Percentiles rank a stretch among this genome's conserved stretches.
Conservation (phyloP, 2,329 filamentous ascomycete species). For the Teratosphaeria destructans region DNA sequence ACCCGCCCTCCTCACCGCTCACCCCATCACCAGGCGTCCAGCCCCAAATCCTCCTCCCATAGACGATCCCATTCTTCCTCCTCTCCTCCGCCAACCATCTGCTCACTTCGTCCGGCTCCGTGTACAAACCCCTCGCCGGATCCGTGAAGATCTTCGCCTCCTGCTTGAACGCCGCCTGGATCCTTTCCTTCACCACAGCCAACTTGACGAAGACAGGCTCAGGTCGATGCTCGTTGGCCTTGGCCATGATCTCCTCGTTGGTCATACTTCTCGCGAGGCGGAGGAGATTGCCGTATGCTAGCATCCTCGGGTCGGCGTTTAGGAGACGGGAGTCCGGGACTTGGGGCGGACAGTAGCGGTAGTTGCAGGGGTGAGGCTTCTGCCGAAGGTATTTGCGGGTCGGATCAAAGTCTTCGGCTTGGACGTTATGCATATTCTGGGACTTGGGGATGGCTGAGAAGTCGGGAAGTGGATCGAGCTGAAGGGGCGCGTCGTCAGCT, state of each 20-base stretch:
- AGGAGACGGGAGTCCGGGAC: conserved; percentile 1
- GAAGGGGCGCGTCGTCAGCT: neutral
- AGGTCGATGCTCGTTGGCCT: neutral
- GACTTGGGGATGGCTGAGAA: neutral
- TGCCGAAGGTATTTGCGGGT: neutral
- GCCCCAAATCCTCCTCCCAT: neutral
- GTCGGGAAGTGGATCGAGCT: neutral
- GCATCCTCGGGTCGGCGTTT: conserved; percentile 2
- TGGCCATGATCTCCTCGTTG: conserved; percentile 1
- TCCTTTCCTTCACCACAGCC: neutral
- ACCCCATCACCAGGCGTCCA: neutral
- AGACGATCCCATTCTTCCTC: neutral
- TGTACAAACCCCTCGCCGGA: neutral
- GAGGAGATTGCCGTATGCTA: conserved; percentile 4
- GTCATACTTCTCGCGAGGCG: conserved; percentile 1
- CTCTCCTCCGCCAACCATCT: neutral
- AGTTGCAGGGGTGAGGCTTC: neutral
- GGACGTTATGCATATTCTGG: neutral
- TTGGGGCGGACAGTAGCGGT: neutral
- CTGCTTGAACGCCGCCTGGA: neutral
- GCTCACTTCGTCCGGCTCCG: neutral
- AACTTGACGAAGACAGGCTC: neutral
- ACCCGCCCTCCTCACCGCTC: neutral
- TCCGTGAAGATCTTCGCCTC: neutral
- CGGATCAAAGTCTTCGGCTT: conserved; percentile 1